Evolutionary conservation across 305 asterid species (phyloP).

Genomic region (Stenogyne calaminthoides): DNA sequence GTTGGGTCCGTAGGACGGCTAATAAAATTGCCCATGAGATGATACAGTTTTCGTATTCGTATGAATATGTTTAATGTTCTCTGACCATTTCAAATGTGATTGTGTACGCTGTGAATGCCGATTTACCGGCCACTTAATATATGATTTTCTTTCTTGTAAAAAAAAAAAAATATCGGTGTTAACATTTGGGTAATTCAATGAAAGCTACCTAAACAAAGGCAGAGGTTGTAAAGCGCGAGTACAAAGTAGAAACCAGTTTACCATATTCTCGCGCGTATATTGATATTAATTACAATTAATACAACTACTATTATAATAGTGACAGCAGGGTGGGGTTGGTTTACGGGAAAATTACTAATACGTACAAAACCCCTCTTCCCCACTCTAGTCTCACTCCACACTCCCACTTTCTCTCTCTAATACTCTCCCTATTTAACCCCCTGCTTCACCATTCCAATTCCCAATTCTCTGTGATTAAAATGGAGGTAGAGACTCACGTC

Average conservation of each 20-base stretch:
- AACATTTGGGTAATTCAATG: no score
- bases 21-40: no score
- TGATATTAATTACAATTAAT: background rate
- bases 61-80: no score
- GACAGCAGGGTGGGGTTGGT: background rate
- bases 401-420: constrained; percentile 22
- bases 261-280: background rate
- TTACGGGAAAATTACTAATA: constrained; percentile 9
- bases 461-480: constrained; percentile 8
- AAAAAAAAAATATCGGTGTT: no score
- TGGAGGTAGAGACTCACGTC: constrained; percentile 64
- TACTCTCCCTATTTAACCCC: background rate
- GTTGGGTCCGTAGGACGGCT: no score
- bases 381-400: constrained; percentile 10
- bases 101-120: no score
- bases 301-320: background rate
- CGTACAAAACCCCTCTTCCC: constrained; percentile 31
- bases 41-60: no score
- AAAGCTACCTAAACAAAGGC: no score
- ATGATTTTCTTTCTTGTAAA: no score
- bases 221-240: background rate
- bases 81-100: no score
- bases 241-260: background rate
- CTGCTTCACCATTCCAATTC: background rate
- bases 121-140: no score